Conservation (phyloP, 306 rosid species). For the Canavalia ensiformis region DNA sequence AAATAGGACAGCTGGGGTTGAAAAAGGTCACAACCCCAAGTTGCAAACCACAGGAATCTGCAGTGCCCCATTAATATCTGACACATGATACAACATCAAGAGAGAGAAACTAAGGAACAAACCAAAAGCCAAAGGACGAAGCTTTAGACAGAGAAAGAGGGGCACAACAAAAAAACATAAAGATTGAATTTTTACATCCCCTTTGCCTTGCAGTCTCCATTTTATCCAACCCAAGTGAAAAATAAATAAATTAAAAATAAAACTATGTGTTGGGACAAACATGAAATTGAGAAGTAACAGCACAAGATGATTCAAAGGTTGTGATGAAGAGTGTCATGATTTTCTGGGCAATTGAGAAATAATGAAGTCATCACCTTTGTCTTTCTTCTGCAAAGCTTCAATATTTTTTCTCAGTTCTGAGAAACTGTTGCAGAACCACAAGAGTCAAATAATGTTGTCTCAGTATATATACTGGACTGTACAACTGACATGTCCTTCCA, state of each 20-base stretch:
- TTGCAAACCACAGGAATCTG: conserved; percentile 74
- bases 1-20: conserved; percentile 75
- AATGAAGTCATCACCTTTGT: conserved; percentile 49
- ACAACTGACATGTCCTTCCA: conserved; percentile 31
- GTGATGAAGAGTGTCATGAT: background rate
- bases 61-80: conserved; percentile 73
- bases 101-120: conserved; percentile 49
- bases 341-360: conserved; percentile 10
- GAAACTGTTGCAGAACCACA: conserved; percentile 28
- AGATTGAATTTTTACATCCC: background rate
- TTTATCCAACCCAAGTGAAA: conserved; percentile 20
- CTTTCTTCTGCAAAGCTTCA: conserved; percentile 35
- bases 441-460: conserved; percentile 35
- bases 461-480: conserved; percentile 38
- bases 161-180: conserved; percentile 1
- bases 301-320: background rate
- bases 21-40: conserved; percentile 80
- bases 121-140: conserved; percentile 15
- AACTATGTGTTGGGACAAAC: background rate
- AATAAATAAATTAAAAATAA: background rate
- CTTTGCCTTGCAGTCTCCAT: background rate
- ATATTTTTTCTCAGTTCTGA: conserved; percentile 22
- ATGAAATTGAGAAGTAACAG: conserved; percentile 3
- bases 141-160: background rate
- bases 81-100: conserved; percentile 52